Evolutionary conservation across 2,329 filamentous ascomycete species (phyloP).

Genomic region (Pseudogymnoascus verrucosus): DNA sequence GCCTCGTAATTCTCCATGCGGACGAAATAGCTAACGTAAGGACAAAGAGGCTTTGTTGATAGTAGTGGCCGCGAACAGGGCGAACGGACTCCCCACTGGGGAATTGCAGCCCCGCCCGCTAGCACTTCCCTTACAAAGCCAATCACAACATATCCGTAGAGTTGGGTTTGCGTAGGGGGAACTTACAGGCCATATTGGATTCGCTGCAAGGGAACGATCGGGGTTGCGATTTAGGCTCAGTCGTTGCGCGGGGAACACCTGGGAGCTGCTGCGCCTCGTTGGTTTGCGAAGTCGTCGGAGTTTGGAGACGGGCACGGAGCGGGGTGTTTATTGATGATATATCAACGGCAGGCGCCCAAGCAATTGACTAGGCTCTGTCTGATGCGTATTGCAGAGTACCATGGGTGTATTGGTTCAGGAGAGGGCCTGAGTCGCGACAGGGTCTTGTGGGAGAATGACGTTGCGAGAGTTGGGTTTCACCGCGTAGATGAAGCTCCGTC

Average conservation of each 20-base stretch:
- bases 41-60: neutral
- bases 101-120: neutral
- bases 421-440: neutral
- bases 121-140: conserved; percentile 1
- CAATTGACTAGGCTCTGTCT: conserved; percentile 2
- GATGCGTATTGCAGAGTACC: neutral
- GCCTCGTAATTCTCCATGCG: neutral
- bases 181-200: conserved; percentile 1
- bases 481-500: neutral
- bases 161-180: neutral
- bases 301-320: neutral
- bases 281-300: neutral
- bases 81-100: neutral
- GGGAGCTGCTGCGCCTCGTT: conserved; percentile 2
- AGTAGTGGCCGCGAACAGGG: neutral
- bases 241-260: neutral
- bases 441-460: neutral
- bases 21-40: neutral
- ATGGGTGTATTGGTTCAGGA: neutral
- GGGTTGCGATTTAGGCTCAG: conserved; percentile 2
- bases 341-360: neutral
- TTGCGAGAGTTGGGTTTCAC: neutral
- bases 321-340: conserved; percentile 4
- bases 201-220: conserved; percentile 5
- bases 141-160: conserved; percentile 1